Evolutionary conservation across 2,329 filamentous ascomycete species (phyloP).

Genomic region (Ophiostoma piceae): DNA sequence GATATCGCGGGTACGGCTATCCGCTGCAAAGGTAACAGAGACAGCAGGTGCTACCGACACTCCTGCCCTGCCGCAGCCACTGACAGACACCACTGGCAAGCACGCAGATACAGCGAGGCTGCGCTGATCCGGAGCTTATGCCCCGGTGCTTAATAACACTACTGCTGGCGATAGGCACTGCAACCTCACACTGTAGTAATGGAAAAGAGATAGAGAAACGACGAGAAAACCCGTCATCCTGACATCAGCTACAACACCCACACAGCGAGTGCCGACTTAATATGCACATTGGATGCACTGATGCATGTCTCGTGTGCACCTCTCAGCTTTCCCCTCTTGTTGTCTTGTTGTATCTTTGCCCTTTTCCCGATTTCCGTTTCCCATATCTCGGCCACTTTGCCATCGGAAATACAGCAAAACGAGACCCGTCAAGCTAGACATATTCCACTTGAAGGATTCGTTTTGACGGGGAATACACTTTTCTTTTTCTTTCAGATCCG

Average conservation of each 20-base stretch:
- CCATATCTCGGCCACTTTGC: neutral
- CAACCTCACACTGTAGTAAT: neutral
- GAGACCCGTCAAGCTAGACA: neutral
- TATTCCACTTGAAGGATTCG: neutral
- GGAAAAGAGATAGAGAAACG: too few relatives aligned
- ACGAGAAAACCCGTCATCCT: neutral
- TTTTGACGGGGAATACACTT: neutral
- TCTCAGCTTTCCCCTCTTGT: neutral
- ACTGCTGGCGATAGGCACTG: neutral
- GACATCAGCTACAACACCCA: neutral
- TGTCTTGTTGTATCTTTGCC: neutral
- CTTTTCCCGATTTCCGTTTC: neutral
- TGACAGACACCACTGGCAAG: neutral
- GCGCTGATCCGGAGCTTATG: conserved; percentile 10
- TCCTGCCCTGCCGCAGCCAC: neutral
- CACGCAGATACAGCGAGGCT: neutral
- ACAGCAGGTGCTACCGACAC: neutral
- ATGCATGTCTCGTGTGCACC: neutral
- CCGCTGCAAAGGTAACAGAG: neutral
- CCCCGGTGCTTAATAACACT: neutral
- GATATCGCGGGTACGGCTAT: neutral
- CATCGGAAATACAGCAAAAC: neutral
- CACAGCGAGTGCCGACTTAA: neutral
- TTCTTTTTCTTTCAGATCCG: neutral
- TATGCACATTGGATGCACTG: neutral